A percentile compares a stretch with the other conserved stretches of the same genome.
Conservation (phyloP, 164 flowering plant genomes). For the Piper longum region DNA sequence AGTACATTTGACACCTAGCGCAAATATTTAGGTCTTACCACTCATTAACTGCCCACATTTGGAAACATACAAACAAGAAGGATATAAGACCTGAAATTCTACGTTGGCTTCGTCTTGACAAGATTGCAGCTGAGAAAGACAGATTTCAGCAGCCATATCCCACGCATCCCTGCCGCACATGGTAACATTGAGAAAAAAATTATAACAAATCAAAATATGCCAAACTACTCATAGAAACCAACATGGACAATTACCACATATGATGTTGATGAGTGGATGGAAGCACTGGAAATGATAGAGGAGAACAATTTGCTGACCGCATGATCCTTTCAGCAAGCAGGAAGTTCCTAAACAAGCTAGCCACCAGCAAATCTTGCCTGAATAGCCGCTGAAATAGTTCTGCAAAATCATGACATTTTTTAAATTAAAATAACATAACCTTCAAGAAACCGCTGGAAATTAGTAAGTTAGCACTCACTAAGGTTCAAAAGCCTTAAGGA, state of each 20-base stretch:
- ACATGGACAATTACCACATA: constrained; percentile 57
- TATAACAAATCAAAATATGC: background rate
- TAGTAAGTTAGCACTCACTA: constrained; percentile 1
- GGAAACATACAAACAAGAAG: background rate
- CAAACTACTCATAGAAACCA: background rate
- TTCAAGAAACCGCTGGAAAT: background rate
- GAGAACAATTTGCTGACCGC: constrained; percentile 98
- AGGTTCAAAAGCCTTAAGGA: background rate
- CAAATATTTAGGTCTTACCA: background rate
- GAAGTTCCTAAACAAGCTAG: constrained; percentile 88
- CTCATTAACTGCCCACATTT: background rate
- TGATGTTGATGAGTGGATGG: constrained; percentile 99
- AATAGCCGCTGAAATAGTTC: constrained; percentile 91
- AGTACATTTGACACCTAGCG: background rate
- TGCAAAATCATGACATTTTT: constrained; percentile 15
- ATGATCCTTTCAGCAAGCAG: constrained; percentile 96
- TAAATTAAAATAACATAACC: background rate
- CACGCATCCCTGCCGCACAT: constrained; percentile 77
- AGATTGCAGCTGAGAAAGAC: constrained; percentile 80
- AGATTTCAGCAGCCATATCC: constrained; percentile 99
- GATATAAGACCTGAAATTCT: constrained; percentile 59
- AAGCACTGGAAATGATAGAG: constrained; percentile 77
- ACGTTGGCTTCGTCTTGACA: constrained; percentile 64
- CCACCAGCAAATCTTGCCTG: constrained; percentile 92
- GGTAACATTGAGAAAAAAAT: background rate